Percentiles rank a stretch among this genome's conserved stretches.
Evolutionary conservation across 805 yeast genomes (phyloP).

Genomic region (Sugiyamaella floridensis): DNA sequence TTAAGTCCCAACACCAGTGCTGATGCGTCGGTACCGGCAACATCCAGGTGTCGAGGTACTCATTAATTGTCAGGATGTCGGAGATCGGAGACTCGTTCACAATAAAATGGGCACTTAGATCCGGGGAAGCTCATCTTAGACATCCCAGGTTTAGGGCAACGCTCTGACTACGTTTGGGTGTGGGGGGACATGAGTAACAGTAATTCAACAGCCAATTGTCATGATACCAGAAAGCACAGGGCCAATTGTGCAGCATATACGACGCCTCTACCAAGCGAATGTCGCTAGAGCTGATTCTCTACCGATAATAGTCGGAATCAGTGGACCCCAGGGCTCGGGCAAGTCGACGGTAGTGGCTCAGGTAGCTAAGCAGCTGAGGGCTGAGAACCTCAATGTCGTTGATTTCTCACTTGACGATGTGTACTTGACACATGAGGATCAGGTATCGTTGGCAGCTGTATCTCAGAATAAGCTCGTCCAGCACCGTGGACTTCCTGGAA

Average conservation of each 20-base stretch:
- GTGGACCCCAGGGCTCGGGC: constrained; percentile 36
- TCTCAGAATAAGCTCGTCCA: constrained; percentile 49
- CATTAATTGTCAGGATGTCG: too few species aligned
- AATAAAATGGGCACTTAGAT: too few species aligned
- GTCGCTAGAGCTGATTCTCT: background rate
- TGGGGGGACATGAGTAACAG: background rate
- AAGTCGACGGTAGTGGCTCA: constrained; percentile 28
- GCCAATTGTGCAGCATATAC: background rate
- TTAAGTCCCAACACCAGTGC: too few species aligned
- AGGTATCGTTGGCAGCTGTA: constrained; percentile 35
- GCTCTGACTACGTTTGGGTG: background rate
- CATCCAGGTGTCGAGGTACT: too few species aligned
- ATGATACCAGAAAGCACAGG: background rate
- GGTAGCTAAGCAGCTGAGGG: constrained; percentile 23
- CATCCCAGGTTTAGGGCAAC: background rate
- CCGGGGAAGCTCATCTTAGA: background rate
- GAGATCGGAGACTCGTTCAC: too few species aligned
- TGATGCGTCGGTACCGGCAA: too few species aligned
- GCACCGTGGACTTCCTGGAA: constrained; percentile 91
- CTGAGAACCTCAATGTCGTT: constrained; percentile 32
- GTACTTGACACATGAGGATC: constrained; percentile 63
- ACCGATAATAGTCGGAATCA: constrained; percentile 25
- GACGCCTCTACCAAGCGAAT: background rate
- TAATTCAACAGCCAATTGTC: background rate
- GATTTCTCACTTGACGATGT: constrained; percentile 77